Conservation (phyloP, 768 basidiomycete species). For the Pleurotus citrinopileatus region DNA sequence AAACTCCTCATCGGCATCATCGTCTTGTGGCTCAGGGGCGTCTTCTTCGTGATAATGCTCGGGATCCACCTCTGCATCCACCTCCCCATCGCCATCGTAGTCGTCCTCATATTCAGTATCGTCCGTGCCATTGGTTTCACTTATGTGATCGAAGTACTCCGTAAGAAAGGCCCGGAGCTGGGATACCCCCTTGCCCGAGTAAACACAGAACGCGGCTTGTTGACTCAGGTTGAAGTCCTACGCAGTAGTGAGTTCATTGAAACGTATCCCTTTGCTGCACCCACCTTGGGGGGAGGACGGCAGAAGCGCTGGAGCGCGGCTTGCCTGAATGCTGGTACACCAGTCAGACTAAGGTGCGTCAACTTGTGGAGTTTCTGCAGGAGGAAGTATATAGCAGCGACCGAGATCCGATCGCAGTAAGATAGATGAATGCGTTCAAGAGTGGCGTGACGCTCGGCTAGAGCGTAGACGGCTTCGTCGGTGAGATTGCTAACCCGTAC, state of each 20-base stretch:
- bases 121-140: slow-evolving; percentile 61
- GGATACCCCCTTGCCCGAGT: slow-evolving; percentile 86
- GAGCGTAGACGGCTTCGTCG: slow-evolving; percentile 87
- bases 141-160: slow-evolving; percentile 72
- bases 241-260: slow-evolving; percentile 10
- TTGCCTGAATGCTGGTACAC: slow-evolving; percentile 88
- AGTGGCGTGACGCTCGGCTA: slow-evolving; percentile 81
- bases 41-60: slow-evolving; percentile 23
- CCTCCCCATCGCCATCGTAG: slow-evolving; percentile 48
- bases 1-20: slow-evolving; percentile 26
- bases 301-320: slow-evolving; percentile 88
- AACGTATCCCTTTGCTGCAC: slow-evolving; percentile 17
- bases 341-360: slow-evolving; percentile 95
- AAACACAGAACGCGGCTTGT: slow-evolving; percentile 91
- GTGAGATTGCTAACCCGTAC: slow-evolving; percentile 92
- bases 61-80: slow-evolving; percentile 35
- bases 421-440: slow-evolving; percentile 96
- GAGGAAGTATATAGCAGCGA: slow-evolving; percentile 88
- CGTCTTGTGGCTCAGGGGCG: slow-evolving; percentile 4
- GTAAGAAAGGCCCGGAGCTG: slow-evolving; percentile 80
- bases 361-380: slow-evolving; percentile 86
- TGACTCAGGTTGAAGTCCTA: slow-evolving; percentile 93
- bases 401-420: slow-evolving; percentile 94
- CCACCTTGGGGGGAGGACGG: slow-evolving; percentile 79
- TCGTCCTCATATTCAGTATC: slow-evolving; percentile 69